Conservation (phyloP, 1,139 yeast species). For the Blastobotrys serpentis region DNA sequence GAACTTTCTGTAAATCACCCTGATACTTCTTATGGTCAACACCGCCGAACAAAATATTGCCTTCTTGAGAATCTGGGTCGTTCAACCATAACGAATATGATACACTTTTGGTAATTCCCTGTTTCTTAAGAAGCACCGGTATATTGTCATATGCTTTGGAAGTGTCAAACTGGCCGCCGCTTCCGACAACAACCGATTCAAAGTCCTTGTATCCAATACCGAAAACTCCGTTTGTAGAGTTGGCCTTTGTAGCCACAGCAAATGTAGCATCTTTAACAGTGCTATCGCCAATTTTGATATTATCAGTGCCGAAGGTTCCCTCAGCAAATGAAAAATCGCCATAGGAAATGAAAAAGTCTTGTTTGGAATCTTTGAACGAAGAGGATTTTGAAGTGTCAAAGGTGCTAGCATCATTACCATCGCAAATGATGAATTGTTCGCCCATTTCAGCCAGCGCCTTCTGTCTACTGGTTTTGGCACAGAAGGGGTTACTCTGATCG, state of each 20-base stretch:
- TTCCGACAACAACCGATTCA: constrained; percentile 39
- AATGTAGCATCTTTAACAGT: constrained; percentile 41
- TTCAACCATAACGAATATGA: constrained; percentile 58
- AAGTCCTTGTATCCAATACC: constrained; percentile 50
- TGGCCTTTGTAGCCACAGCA: constrained; percentile 48
- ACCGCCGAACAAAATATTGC: constrained; percentile 59
- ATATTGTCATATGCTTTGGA: constrained; percentile 14
- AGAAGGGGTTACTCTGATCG: constrained; percentile 31
- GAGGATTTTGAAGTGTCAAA: constrained; percentile 5
- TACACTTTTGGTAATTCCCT: constrained; percentile 47
- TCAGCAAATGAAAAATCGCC: constrained; percentile 52
- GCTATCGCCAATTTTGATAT: constrained; percentile 40
- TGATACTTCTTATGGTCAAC: constrained; percentile 54
- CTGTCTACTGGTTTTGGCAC: neutral
- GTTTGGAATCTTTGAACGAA: constrained; percentile 11
- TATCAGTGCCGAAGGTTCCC: constrained; percentile 52
- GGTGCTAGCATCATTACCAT: constrained; percentile 2
- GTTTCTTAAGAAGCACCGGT: constrained; percentile 40
- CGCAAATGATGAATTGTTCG: neutral
- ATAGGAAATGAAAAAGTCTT: constrained; percentile 47
- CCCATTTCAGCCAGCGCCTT: constrained; percentile 1
- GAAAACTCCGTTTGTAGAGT: constrained; percentile 49
- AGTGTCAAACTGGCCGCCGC: constrained; percentile 36
- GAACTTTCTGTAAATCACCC: constrained; percentile 37
- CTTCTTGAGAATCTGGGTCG: constrained; percentile 41